A percentile compares a stretch with the other conserved stretches of the same genome.
Evolutionary conservation across 805 yeast species (phyloP).

Genomic region (Starmera quercuum): DNA sequence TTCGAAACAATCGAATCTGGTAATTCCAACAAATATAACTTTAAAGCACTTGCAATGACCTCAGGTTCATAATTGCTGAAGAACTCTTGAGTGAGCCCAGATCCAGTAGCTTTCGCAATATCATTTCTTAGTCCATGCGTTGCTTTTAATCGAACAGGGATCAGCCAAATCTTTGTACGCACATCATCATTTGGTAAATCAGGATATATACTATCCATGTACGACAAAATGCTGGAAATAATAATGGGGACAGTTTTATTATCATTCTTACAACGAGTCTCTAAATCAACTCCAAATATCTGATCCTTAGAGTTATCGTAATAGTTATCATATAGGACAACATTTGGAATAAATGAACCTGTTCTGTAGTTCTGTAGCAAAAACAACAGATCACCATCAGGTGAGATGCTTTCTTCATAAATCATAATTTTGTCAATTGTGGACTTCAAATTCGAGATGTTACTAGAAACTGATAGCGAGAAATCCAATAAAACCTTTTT

Average conservation of each 20-base stretch:
- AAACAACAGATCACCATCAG: slow-evolving; percentile 58
- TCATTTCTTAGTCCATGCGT: slow-evolving; percentile 56
- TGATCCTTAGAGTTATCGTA: slow-evolving; percentile 61
- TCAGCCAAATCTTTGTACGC: slow-evolving; percentile 61
- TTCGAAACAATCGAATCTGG: slow-evolving; percentile 71
- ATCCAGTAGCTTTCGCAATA: slow-evolving; percentile 47
- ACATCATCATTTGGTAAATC: slow-evolving; percentile 60
- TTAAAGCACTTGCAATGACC: slow-evolving; percentile 59
- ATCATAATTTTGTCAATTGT: slow-evolving; percentile 54
- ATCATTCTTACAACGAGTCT: slow-evolving; percentile 63
- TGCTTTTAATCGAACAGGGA: slow-evolving; percentile 50
- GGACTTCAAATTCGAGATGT: slow-evolving; percentile 47
- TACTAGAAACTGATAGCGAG: slow-evolving; percentile 56
- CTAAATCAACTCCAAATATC: slow-evolving; percentile 75
- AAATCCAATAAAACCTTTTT: slow-evolving; percentile 73
- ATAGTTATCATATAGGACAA: slow-evolving; percentile 70
- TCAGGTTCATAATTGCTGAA: slow-evolving; percentile 38
- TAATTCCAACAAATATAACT: slow-evolving; percentile 67
- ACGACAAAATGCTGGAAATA: slow-evolving; percentile 52
- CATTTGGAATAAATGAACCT: slow-evolving; percentile 69
- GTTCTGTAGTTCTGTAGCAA: slow-evolving; percentile 62
- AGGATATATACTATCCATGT: slow-evolving; percentile 67
- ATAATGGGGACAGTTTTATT: slow-evolving; percentile 64
- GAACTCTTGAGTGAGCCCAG: slow-evolving; percentile 19
- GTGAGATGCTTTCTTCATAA: slow-evolving; percentile 65